Evolutionary conservation across 306 rosid genomes (phyloP), one percentile per base, ranked within the genome.

Genomic region (Pterocarpus santalinus): DNA sequence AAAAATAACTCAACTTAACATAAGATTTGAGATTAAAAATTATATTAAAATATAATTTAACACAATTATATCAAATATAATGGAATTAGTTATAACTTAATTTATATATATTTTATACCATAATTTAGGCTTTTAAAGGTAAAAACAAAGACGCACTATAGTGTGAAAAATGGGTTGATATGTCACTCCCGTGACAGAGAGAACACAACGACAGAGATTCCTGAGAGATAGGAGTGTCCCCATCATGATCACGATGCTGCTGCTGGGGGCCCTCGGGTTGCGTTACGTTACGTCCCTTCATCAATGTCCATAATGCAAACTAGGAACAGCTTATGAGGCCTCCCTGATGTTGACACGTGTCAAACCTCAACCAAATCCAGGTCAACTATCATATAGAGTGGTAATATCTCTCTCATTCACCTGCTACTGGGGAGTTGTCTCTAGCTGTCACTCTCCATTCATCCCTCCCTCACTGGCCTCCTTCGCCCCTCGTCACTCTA

Each of bases 161-260:
- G 41, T 63, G 69, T 5, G 11, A 36, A 14, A 36, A 7, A 34
- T 33, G 68, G 43, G 69, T 28, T 10, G 22, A 10, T 4, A 5
- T 15, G 32, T 66, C 52, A 6, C 14, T 8, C 55, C 63, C 55
- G 83, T 70, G 81, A 76, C 12, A 77, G 35, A 57, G 67, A 72
- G 77, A 76, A 67, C 70, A 7, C 30, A 78, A 81, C 85, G 93
- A 81, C 90, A 85, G 79, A 87, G 91, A 87, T 90, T 83, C 89
- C 87, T 56, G 69, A 70, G 46, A 67, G 78, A 85, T 55, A 57
- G 85, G 81, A 16, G 64, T 75, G 75, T 64, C 73, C 79, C 82
- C 84, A 65, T 73, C 74, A 47, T 51, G 17, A 14, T 51, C 17
- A 4, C 17, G 17, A 14, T 51, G 22, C 57, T 49, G 55, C 51